Evolutionary conservation across 108 stramenopile genomes (phyloP), one percentile per base, ranked within the genome.

Genomic region (Heterococcus sp.): DNA sequence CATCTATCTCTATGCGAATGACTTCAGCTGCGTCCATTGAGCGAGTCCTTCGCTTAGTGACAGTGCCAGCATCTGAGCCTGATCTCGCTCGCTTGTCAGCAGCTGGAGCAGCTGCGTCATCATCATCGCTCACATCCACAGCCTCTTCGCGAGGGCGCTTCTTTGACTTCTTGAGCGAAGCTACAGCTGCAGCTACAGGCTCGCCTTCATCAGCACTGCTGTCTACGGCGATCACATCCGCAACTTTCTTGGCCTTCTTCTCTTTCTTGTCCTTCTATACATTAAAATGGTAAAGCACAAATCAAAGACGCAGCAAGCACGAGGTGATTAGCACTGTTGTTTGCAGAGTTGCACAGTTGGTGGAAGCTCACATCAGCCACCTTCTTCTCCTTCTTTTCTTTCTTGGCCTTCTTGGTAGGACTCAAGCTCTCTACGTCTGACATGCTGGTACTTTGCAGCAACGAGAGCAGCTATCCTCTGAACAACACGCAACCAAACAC

Each of bases 181-280:
- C 8, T 21, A 14, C 46, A 14, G 46, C 21, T 58, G 46, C 46
- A 58, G 46, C 46, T 21, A 21, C 46, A 8, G 8, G 14, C 46
- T 21, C 68, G 26, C 35, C 28, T 33, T 32, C 32, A 58, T 26
- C 29, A 74, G 8, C 68, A 35, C 14, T 71, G 68, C 1, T 21
- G 1, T 11, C 26, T 38, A 32, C 63, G 46, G 8, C n/a, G 68
- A 0, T 31, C 38, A 3, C 37, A 31, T 71, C 46, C 2, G n/a
- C 58, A 4, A 63, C 69, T n/a, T 79, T 66, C 78, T 79, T 79
- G 75, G 30, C 78, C 75, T 69, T 79, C 34, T 65, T 34, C 69
- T 78, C 73, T 30, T 64, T 32, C 68, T 79, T 79, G 28, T 72
- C 71, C 35, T 79, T 38, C 85, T 85, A 83, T 32, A n/a, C 66